Evolutionary conservation across 306 rosid genomes (phyloP).

Genomic region (Rubus idaeus): DNA sequence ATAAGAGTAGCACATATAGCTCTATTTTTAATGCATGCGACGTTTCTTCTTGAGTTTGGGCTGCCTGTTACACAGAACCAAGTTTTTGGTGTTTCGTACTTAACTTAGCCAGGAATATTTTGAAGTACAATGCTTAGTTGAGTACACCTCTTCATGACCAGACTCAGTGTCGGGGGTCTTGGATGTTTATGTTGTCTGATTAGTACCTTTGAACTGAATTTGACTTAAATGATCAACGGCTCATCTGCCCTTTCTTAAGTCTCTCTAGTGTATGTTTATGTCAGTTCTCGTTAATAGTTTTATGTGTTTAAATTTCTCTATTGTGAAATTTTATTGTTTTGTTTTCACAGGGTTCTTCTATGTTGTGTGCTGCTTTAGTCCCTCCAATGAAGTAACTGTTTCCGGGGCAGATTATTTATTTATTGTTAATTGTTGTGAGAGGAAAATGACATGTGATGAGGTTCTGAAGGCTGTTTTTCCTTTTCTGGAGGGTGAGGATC

Average conservation of each 20-base stretch:
- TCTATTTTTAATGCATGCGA: neutral
- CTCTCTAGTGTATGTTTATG: neutral
- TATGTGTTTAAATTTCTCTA: neutral
- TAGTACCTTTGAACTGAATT: neutral
- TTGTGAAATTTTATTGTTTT: constrained; percentile 2
- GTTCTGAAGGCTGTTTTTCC: constrained; percentile 83
- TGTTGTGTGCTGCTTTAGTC: constrained; percentile 8
- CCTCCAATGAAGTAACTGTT: constrained; percentile 13
- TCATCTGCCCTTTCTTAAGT: neutral
- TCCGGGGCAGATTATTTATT: constrained; percentile 10
- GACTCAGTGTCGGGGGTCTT: neutral
- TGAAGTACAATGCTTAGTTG: neutral
- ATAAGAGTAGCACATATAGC: neutral
- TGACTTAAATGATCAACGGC: neutral
- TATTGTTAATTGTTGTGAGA: constrained; percentile 8
- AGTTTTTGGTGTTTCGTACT: neutral
- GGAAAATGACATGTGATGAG: constrained; percentile 65
- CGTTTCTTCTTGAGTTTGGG: neutral
- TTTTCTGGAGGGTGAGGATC: constrained; percentile 81
- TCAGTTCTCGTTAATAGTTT: neutral
- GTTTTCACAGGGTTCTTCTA: constrained; percentile 10
- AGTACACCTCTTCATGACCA: neutral
- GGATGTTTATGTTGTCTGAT: neutral
- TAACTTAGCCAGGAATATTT: neutral
- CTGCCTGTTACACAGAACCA: neutral